These are phyloP conservation scores for Ogataea chonburiensis DNA, from an alignment of 805 yeast species.

Conservation along the genomic window DNA sequence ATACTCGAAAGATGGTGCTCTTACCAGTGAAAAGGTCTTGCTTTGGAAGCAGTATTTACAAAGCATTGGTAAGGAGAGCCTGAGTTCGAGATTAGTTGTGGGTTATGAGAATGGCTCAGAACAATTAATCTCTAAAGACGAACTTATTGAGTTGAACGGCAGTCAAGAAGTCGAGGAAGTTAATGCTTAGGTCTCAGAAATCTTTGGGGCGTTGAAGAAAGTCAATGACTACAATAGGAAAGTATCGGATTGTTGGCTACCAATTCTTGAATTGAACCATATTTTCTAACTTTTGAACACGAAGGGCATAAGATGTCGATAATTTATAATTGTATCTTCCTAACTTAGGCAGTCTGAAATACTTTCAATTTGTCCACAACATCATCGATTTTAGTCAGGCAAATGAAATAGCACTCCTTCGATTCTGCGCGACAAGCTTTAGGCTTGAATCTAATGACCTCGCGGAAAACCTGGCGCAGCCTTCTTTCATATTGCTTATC, in stretches of 20 bases:
- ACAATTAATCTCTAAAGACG: constrained; percentile 45
- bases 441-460: constrained; percentile 75
- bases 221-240: not conserved
- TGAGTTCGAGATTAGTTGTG: constrained; percentile 58
- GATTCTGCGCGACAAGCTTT: constrained; percentile 76
- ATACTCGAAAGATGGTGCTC: constrained; percentile 51
- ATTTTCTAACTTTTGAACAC: no score
- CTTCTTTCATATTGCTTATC: constrained; percentile 63
- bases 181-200: constrained; percentile 9
- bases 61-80: constrained; percentile 48
- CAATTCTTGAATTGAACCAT: no score
- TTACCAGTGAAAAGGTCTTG: constrained; percentile 45
- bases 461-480: constrained; percentile 55
- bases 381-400: constrained; percentile 46
- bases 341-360: constrained; percentile 34
- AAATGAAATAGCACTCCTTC: constrained; percentile 79
- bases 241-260: no score
- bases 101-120: constrained; percentile 19
- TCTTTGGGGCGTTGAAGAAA: not conserved
- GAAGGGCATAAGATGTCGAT: no score
- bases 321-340: no score
- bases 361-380: constrained; percentile 44
- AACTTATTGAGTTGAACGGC: constrained; percentile 29
- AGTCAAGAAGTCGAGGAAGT: constrained; percentile 18
- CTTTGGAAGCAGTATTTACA: constrained; percentile 67